Percentiles rank a stretch among this genome's conserved stretches.
These are phyloP conservation scores for Fusarium scirpi DNA, from an alignment of 2,329 filamentous ascomycete genomes.

Conservation along the genomic window DNA sequence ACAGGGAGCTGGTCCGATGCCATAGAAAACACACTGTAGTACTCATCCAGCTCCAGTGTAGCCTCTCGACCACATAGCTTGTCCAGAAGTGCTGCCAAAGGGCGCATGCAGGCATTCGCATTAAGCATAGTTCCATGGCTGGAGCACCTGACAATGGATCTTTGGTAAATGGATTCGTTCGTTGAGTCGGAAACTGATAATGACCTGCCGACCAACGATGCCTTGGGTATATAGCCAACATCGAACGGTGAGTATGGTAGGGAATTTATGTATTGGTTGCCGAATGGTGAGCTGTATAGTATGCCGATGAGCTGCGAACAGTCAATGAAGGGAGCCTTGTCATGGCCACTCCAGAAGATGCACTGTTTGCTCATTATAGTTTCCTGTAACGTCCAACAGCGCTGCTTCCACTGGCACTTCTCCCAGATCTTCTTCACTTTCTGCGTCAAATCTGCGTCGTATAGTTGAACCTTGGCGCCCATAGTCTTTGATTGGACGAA, in stretches of 20 bases:
- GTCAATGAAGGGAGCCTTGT: background rate
- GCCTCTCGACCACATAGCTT: background rate
- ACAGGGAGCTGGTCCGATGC: background rate
- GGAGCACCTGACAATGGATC: background rate
- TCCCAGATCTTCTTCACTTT: background rate
- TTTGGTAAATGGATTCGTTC: background rate
- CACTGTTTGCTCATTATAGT: background rate
- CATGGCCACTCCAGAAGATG: background rate
- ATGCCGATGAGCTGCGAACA: background rate
- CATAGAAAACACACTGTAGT: background rate
- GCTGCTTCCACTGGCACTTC: background rate
- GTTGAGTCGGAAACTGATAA: background rate
- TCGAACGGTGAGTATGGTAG: background rate
- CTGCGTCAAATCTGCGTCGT: rapidly evolving
- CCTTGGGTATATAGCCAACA: background rate
- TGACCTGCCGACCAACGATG: background rate
- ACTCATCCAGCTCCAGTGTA: background rate
- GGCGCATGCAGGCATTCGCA: background rate
- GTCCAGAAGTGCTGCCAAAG: background rate
- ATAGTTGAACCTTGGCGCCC: background rate
- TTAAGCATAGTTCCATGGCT: background rate
- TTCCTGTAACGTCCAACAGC: background rate
- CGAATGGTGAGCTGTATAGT: background rate
- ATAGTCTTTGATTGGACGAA: background rate
- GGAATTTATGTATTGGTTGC: background rate